Evolutionary conservation across 441 rosid genomes (phyloP).

Genomic region (Brassica balearica): DNA sequence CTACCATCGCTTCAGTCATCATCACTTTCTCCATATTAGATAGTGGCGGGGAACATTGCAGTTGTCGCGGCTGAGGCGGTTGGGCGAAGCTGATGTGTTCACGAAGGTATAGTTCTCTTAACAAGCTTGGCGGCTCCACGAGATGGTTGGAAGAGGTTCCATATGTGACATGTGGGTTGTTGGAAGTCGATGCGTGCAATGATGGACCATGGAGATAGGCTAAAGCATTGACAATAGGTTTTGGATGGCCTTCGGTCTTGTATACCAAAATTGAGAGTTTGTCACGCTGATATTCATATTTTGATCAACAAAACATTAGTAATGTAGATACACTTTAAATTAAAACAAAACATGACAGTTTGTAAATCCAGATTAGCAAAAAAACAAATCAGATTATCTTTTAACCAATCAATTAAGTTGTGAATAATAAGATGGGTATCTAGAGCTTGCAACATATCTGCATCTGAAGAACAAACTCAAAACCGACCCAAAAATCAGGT

Average conservation of each 20-base stretch:
- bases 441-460: not conserved
- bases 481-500: not conserved
- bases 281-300: constrained; percentile 12
- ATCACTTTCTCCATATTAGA: constrained; percentile 51
- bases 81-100: constrained; percentile 18
- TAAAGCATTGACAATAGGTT: not conserved
- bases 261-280: not conserved
- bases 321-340: not conserved
- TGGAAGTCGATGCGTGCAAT: constrained; percentile 15
- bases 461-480: not conserved
- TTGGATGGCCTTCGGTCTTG: constrained; percentile 4
- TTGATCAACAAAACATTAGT: constrained; percentile 3
- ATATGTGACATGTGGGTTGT: not conserved
- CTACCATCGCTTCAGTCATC: constrained; percentile 48
- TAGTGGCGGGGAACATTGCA: constrained; percentile 28
- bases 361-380: not conserved
- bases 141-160: constrained; percentile 7
- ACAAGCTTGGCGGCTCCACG: constrained; percentile 7
- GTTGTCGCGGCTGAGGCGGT: not conserved
- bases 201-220: constrained; percentile 1
- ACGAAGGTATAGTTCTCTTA: constrained; percentile 11
- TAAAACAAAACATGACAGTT: not conserved
- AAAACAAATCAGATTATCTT: not conserved
- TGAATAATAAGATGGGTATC: not conserved
- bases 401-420: not conserved